Evolutionary conservation across 257 asterid species (phyloP).

Genomic region (Ilex asprella): DNA sequence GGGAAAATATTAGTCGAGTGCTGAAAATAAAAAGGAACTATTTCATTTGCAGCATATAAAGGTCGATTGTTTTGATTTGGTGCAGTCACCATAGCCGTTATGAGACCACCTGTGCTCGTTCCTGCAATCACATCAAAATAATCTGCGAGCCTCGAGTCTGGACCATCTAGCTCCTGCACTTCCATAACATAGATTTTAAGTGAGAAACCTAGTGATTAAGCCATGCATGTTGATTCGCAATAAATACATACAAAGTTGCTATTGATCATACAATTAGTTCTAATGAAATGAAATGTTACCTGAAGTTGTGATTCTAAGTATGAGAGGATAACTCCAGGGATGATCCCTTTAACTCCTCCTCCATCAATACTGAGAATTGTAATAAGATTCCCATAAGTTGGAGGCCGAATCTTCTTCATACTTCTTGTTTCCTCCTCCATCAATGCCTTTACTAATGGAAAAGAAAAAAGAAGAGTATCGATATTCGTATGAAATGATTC

Average conservation of each 20-base stretch:
- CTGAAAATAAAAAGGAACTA: slow-evolving; percentile 37
- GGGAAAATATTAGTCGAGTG: slow-evolving; percentile 46
- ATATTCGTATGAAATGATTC: too few species aligned
- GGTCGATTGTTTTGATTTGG: slow-evolving; percentile 41
- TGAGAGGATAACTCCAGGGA: slow-evolving; percentile 38
- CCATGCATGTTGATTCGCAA: too few species aligned
- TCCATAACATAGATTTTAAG: too few species aligned
- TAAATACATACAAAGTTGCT: too few species aligned
- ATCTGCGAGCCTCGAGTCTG: too few species aligned
- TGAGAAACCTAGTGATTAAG: too few species aligned
- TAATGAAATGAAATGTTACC: slow-evolving; percentile 21
- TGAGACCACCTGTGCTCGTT: neutral
- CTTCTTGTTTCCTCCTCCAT: slow-evolving; percentile 8
- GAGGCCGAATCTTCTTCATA: slow-evolving; percentile 18
- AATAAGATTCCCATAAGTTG: slow-evolving; percentile 32
- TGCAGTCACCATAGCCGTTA: slow-evolving; percentile 42
- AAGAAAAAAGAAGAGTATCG: too few species aligned
- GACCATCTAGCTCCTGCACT: too few species aligned
- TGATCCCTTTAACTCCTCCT: slow-evolving; percentile 36
- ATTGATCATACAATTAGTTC: too few species aligned
- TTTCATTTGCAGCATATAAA: slow-evolving; percentile 45
- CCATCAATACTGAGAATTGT: slow-evolving; percentile 22
- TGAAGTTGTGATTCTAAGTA: slow-evolving; percentile 48
- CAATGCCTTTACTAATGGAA: too few species aligned
- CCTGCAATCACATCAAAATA: too few species aligned